Evolutionary conservation across 1,139 yeast genomes (phyloP).

Genomic region (Yamadazyma jaroonii): DNA sequence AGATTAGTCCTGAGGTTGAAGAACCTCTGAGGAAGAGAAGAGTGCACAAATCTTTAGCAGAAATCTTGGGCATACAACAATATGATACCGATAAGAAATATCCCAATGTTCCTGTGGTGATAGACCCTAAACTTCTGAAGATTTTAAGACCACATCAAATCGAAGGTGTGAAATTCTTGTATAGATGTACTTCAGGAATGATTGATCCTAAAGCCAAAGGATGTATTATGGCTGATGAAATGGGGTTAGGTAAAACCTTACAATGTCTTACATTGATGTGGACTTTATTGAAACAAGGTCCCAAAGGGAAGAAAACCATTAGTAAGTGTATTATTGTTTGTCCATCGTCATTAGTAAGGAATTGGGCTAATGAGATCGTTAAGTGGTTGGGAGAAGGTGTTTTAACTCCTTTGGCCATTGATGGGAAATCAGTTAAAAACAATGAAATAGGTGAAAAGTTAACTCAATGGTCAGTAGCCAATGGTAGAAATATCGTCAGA

Average conservation of each 20-base stretch:
- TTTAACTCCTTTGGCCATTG: constrained; percentile 84
- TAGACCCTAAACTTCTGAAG: constrained; percentile 84
- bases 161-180: constrained; percentile 89
- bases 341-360: constrained; percentile 89
- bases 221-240: constrained; percentile 99
- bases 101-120: constrained; percentile 92
- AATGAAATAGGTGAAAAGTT: constrained; percentile 68
- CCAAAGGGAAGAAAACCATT: constrained; percentile 81
- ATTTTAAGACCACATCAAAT: constrained; percentile 94
- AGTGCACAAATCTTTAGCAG: constrained; percentile 69
- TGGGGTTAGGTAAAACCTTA: constrained; percentile 96
- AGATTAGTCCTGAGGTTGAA: constrained; percentile 16
- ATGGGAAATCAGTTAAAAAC: constrained; percentile 76
- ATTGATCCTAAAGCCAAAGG: constrained; percentile 88
- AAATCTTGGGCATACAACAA: constrained; percentile 70
- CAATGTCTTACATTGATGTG: constrained; percentile 93
- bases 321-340: constrained; percentile 92
- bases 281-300: constrained; percentile 89
- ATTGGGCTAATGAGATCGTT: constrained; percentile 96
- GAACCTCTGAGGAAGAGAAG: constrained; percentile 26
- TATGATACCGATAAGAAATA: constrained; percentile 51
- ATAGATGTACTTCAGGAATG: constrained; percentile 86
- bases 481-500: constrained; percentile 84
- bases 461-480: constrained; percentile 84
- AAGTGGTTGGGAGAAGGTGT: constrained; percentile 97